Evolutionary conservation across 1,284 basidiomycete genomes (phyloP).

Genomic region (Singerocomus rubriflavus): DNA sequence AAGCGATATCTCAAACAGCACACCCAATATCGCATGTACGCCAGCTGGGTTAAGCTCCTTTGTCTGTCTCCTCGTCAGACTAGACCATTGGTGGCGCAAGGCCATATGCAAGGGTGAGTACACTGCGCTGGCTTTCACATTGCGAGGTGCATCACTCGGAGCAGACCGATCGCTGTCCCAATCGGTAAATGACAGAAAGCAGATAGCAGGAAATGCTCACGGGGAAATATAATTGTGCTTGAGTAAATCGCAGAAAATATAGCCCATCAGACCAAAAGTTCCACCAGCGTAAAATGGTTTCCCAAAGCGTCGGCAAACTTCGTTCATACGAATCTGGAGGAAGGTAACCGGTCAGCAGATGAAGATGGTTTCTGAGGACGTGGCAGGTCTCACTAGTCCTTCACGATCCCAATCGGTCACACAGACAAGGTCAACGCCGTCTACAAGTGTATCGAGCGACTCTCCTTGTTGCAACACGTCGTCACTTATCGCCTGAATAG

Average conservation of each 20-base stretch:
- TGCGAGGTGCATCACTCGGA: slow-evolving; percentile 59
- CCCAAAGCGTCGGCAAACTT: slow-evolving; percentile 63
- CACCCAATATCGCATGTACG: slow-evolving; percentile 73
- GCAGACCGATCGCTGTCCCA: slow-evolving; percentile 57
- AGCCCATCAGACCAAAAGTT: slow-evolving; percentile 89
- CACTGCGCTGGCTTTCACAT: slow-evolving; percentile 57
- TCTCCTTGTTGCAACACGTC: slow-evolving; percentile 48
- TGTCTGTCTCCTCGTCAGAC: slow-evolving; percentile 67
- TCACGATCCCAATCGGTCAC: slow-evolving; percentile 73
- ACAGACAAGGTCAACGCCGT: slow-evolving; percentile 76
- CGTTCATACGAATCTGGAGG: slow-evolving; percentile 72
- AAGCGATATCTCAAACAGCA: slow-evolving; percentile 23
- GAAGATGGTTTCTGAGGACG: slow-evolving; percentile 3
- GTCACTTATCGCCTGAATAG: slow-evolving; percentile 64
- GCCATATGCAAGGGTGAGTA: slow-evolving; percentile 68
- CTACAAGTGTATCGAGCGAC: slow-evolving; percentile 58
- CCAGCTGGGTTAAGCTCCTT: slow-evolving; percentile 75
- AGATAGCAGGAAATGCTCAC: slow-evolving; percentile 46
- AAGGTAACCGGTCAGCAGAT: slow-evolving; percentile 14
- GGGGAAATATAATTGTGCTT: slow-evolving; percentile 80
- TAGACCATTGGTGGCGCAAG: slow-evolving; percentile 67
- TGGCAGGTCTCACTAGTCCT: slow-evolving; percentile 59
- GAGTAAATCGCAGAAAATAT: slow-evolving; percentile 91
- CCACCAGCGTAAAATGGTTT: slow-evolving; percentile 88
- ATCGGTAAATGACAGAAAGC: slow-evolving; percentile 9